Evolutionary conservation across 2,329 filamentous ascomycete genomes (phyloP).

Genomic region (Curvularia verruculosa): DNA sequence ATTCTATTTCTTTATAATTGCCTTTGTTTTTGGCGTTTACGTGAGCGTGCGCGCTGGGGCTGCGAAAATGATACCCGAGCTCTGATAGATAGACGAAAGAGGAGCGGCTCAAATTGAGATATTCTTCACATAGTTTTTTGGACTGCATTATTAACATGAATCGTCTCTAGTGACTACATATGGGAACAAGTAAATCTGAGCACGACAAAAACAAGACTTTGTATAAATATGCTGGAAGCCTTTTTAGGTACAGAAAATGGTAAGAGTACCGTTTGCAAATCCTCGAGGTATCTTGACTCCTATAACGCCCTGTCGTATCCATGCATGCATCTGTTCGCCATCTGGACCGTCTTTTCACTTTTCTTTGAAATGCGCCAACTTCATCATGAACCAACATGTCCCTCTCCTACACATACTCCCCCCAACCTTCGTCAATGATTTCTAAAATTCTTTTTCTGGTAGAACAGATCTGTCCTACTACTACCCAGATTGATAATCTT

Average conservation of each 20-base stretch:
- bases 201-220: background rate
- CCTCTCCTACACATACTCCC: background rate
- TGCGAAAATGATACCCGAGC: conserved; percentile 2
- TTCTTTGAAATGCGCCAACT: background rate
- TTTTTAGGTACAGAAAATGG: background rate
- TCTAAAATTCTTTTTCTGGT: conserved; percentile 74
- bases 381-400: background rate
- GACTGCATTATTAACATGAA: background rate
- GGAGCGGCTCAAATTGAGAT: background rate
- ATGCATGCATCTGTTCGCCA: background rate
- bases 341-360: background rate
- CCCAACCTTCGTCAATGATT: conserved; percentile 54
- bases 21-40: background rate
- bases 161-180: background rate
- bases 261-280: background rate
- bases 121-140: background rate
- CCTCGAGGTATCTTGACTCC: conserved; percentile 4
- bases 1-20: background rate
- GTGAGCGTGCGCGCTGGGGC: background rate
- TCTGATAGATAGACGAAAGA: background rate
- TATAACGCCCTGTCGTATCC: background rate
- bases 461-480: conserved; percentile 88
- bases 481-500: conserved; percentile 99
- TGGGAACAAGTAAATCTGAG: background rate
- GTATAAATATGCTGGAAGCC: background rate